Base-by-base conservation (phyloP, 805 yeast species). In the Spathaspora passalidarum region DNA sequence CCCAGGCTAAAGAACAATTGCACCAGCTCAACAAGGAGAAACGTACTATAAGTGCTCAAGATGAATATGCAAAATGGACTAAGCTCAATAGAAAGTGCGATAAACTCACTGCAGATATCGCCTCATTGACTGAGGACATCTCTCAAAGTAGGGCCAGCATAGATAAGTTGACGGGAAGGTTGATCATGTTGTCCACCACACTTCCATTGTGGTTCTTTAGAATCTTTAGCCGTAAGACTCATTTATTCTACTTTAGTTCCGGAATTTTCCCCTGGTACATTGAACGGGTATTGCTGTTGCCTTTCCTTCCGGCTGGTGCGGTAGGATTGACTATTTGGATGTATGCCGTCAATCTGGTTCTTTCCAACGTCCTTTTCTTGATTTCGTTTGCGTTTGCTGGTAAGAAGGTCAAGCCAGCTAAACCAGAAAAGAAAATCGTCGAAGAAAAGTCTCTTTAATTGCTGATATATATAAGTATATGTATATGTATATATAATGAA, bases 41-140 rank as follows among this genome's bases (percentile, higher is more conserved):
- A 49, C 70, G 79, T 23, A 51, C 73, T 2, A 78, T 90, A 8
- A 80, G 88, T 45, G 92, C 97, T 1, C 97, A 92, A 63, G 97
- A 94, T 61, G 83, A 94, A 57, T 94, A 92, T 63, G 97, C 97
- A 22, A 84, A 80, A 57, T 94, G 98, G 98, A 95, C 97, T 1
- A 89, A 89, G 62, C 73, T 91, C 50, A 91, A 89, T 57, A 78
- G 99, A 41, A 78, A 75, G 54, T 68, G 76, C 47, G 90, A 84
- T 52, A 75, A 77, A 48, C 57, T 87, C 42, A 72, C 74, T 38
- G 70, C 64, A 13, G 81, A 86, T 49, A 67, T 85, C 37, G 76
- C 72, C 14, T 47, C 54, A 7, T 53, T 79, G 39, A 75, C 72
- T 43, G 60, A 64, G 36, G 56, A 62, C 9, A 57, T 84, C 11